Percentiles rank a stretch among this genome's conserved stretches.
These are phyloP conservation scores for Trichophyton benhamiae DNA, from an alignment of 2,329 filamentous ascomycete species.

Conservation along the genomic window DNA sequence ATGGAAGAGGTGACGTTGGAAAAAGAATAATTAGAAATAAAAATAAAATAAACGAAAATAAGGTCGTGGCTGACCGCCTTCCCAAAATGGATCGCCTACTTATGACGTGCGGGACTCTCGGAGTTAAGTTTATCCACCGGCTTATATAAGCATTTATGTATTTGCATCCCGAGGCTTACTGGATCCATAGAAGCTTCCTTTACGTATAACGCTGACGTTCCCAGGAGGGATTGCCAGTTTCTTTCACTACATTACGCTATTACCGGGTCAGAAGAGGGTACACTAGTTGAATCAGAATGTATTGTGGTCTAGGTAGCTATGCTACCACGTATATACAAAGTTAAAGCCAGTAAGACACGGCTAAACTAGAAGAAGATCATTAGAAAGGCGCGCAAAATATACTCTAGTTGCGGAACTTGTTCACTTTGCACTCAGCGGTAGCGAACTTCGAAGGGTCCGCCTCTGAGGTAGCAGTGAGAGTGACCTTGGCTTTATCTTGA, in stretches of 20 bases:
- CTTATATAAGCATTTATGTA: neutral
- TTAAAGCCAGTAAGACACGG: neutral
- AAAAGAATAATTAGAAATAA: neutral
- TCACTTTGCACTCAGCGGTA: conserved; percentile 9
- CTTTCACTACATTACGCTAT: neutral
- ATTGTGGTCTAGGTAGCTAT: neutral
- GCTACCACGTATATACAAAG: neutral
- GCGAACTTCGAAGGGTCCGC: conserved; percentile 9
- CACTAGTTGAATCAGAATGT: neutral
- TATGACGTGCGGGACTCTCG: conserved; percentile 6
- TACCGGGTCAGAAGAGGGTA: neutral
- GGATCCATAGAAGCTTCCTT: no score
- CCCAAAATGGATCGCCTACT: neutral
- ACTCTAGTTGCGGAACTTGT: conserved; percentile 4
- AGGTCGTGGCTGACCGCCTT: neutral
- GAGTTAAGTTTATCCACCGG: neutral
- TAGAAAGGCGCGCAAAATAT: neutral
- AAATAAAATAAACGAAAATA: conserved; percentile 4
- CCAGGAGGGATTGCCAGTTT: no score
- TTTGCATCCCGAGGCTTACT: no score
- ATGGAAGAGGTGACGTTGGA: neutral
- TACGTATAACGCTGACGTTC: no score
- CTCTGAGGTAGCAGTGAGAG: conserved; percentile 13
- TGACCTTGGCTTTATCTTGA: conserved; percentile 1
- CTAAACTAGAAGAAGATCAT: neutral